phyloP scores from a whole-genome alignment of 768 basidiomycete genomes.

The Pholiota microspora region DNA sequence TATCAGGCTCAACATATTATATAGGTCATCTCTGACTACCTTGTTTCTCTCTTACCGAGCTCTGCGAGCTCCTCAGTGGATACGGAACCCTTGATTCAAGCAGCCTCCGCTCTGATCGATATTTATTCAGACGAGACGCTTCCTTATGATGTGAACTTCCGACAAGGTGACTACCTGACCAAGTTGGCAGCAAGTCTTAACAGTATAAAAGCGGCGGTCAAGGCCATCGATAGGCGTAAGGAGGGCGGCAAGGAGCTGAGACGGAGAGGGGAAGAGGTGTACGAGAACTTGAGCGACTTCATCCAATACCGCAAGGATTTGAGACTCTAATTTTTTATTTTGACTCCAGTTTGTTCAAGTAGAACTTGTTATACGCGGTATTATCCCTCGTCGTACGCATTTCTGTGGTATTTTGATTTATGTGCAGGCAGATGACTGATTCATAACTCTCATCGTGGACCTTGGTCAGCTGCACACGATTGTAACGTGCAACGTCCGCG shows the following conservation, averaged over 20 bases:
- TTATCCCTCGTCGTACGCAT: neutral
- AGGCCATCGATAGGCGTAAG: slow-evolving; percentile 64
- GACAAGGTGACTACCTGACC: slow-evolving; percentile 54
- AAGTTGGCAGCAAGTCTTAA: slow-evolving; percentile 59
- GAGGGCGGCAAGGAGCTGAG: slow-evolving; percentile 65
- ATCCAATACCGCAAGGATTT: slow-evolving; percentile 68
- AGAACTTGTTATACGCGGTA: neutral
- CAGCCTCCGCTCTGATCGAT: slow-evolving; percentile 82
- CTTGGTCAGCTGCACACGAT: no score
- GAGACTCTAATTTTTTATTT: slow-evolving; percentile 24
- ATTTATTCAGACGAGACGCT: slow-evolving; percentile 88
- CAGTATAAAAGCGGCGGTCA: slow-evolving; percentile 59
- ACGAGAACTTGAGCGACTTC: slow-evolving; percentile 75
- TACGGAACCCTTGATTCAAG: slow-evolving; percentile 75
- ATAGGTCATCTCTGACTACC: slow-evolving; percentile 62
- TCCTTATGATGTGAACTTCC: slow-evolving; percentile 82
- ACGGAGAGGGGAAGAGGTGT: slow-evolving; percentile 70
- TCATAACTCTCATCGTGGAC: no score
- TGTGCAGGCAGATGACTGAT: no score
- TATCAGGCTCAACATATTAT: neutral
- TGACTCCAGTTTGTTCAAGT: neutral
- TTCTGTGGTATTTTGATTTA: neutral
- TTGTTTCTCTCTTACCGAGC: slow-evolving; percentile 62
- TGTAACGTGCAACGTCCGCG: no score
- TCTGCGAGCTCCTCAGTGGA: slow-evolving; percentile 38